Base-by-base conservation (phyloP, 2,329 filamentous ascomycete species). In the Zymoseptoria crescenta region DNA sequence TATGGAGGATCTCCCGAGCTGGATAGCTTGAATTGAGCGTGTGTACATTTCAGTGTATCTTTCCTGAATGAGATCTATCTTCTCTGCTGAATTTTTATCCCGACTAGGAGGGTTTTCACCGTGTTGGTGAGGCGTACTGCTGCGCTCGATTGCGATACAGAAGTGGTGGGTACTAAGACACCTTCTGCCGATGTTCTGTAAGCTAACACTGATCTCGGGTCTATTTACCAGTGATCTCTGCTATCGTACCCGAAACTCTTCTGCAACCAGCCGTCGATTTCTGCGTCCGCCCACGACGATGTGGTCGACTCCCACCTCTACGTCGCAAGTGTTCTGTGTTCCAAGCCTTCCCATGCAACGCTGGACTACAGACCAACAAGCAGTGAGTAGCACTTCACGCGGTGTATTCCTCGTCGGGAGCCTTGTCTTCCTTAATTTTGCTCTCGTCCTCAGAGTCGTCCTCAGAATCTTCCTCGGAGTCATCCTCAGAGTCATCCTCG, bases 1-100 rank as follows among this genome's bases (percentile, higher is more conserved):
- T 51, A 52, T 55, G 59, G 54, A 53, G 49, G 45, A 50, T 20
- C 35, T 53, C 35, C 53, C 49, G 57, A 49, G 59, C 52, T 30
- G 49, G 52, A 54, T 56, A 49, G 58, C 49, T 57, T 54, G 59
- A 55, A 50, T 24, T 24, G 24, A 41, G 48, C 51, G 48, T 16
- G 50, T 55, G 27, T 58, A 35, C 53, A 41, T 53, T 51, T 21
- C 24, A 56, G 35, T 45, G 35, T 45, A 45, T 45, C 35, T 45
- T 45, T 45, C 16, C 35, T 45, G 35, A 45, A 45, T 45, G 35
- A 45, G 35, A 45, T n/a, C 16, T 45, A 45, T 45, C 13, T 45
- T 45, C 35, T 45, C 35, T 24, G 35, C 10, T 45, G 13, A 45
- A 6, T 1, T 45, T 10, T 16, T 1, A 16, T n/a, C 16, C 13